Base-by-base conservation (phyloP, 129 eudicot species). In the Erigeron canadensis region DNA sequence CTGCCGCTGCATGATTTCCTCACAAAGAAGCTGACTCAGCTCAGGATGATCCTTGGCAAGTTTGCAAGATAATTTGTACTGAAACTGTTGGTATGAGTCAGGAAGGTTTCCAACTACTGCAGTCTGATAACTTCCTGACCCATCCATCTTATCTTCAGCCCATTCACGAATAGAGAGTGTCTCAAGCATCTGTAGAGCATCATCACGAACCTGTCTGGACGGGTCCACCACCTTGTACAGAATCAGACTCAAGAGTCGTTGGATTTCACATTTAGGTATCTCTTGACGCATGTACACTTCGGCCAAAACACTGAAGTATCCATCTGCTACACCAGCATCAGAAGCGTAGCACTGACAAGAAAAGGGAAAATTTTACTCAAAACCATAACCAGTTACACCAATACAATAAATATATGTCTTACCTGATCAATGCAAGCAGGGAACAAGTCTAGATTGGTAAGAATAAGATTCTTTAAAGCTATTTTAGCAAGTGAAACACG, bases 371-470 rank as follows among this genome's bases (percentile, higher is more conserved):
- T 59, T 51, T 58, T 13, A 82, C 44, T 58, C 10, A 28, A 65
- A 22, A 70, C 11, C 65, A 21, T 72, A 60, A 61, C 59, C 69
- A 72, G 44, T 12, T 15, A 43, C 34, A 18, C 54, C 38, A 7
- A 48, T 50, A 34, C 38, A 60, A 38, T 62, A 62, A 42, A 44
- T 17, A 61, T 18, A 81, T 41, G 64, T 17, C 13, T 73, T 67
- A 90, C 97, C 97, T 90, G 97, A 75, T 91, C 97, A 79, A 91
- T 91, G 86, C 97, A 91, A 78, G 97, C 96, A 61, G 97, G 97
- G 81, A 88, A 88, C 66, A 91, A 78, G 81, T 91, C 97, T 84
- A 91, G 76, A 77, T 91, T 91, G 54, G 97, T 88, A 56, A 88
- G 88, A 61, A 91, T 86, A 53, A 91, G 91, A 80, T 91, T 91